A percentile compares a stretch with the other conserved stretches of the same genome.
phyloP scores from a whole-genome alignment of 306 rosid species.

The Vigna hirtella region DNA sequence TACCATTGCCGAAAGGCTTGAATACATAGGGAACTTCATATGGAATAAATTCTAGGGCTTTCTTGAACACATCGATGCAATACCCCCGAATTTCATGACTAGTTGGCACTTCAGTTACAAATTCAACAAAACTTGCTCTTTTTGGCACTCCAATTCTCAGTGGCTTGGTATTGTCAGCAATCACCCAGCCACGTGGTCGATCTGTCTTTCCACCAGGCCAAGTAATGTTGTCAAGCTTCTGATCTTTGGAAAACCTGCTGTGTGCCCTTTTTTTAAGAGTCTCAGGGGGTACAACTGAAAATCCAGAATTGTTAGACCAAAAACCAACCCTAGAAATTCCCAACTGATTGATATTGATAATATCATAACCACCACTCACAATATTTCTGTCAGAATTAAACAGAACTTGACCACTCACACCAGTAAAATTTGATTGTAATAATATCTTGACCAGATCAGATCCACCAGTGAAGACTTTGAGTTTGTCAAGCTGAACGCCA shows the following conservation, averaged over 20 bases:
- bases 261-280: constrained; percentile 45
- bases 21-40: constrained; percentile 77
- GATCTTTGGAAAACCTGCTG: constrained; percentile 48
- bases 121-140: constrained; percentile 88
- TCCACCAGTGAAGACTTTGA: constrained; percentile 78
- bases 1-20: constrained; percentile 79
- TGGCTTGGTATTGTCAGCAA: constrained; percentile 76
- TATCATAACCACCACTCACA: constrained; percentile 70
- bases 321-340: constrained; percentile 63
- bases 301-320: constrained; percentile 77
- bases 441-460: constrained; percentile 61
- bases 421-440: constrained; percentile 67
- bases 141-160: constrained; percentile 87
- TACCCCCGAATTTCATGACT: constrained; percentile 67
- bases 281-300: constrained; percentile 74
- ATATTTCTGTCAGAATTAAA: constrained; percentile 67
- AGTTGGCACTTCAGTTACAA: constrained; percentile 61
- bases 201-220: constrained; percentile 90
- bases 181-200: constrained; percentile 93
- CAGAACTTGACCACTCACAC: constrained; percentile 71
- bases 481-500: constrained; percentile 62
- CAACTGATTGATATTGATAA: constrained; percentile 69
- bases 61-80: constrained; percentile 79
- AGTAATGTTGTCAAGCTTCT: constrained; percentile 71
- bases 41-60: constrained; percentile 72